phyloP scores from a whole-genome alignment of 1,284 basidiomycete species.

The Chiua sp. region DNA sequence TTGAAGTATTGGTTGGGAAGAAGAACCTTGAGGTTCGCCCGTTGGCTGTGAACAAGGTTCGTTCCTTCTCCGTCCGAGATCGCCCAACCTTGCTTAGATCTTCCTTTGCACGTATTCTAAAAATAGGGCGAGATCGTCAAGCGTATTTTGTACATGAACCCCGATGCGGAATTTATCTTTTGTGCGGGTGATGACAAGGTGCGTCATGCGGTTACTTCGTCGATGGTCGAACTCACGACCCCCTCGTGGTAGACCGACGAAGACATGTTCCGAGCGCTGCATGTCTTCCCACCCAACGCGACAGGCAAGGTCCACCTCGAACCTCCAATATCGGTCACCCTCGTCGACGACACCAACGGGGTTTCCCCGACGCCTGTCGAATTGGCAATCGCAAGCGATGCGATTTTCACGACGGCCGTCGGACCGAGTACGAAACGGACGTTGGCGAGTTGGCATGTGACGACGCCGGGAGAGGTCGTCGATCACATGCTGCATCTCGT shows the following conservation, averaged over 20 bases:
- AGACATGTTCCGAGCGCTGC: conserved; percentile 94
- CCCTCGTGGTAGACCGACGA: conserved; percentile 74
- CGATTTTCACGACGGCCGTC: conserved; percentile 89
- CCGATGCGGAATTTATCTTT: conserved; percentile 94
- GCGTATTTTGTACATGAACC: conserved; percentile 89
- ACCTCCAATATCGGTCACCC: conserved; percentile 77
- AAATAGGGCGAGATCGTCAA: conserved; percentile 92
- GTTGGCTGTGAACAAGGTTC: conserved; percentile 90
- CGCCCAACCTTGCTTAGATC: neutral
- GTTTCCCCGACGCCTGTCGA: conserved; percentile 56
- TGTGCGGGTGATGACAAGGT: conserved; percentile 99
- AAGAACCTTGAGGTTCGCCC: conserved; percentile 99
- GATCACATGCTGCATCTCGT: conserved; percentile 68
- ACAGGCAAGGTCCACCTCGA: conserved; percentile 57
- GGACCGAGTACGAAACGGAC: conserved; percentile 89
- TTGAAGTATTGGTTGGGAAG: conserved; percentile 94
- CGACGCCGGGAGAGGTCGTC: conserved; percentile 76
- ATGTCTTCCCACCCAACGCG: conserved; percentile 58
- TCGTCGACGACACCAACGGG: conserved; percentile 44
- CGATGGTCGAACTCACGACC: neutral
- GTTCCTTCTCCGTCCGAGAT: conserved; percentile 1
- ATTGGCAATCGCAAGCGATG: conserved; percentile 67
- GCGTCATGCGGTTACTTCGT: neutral
- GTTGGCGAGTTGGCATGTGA: conserved; percentile 89
- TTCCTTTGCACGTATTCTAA: neutral